phyloP scores from a whole-genome alignment of 2,329 filamentous ascomycete genomes.

The Aureobasidium vineae region DNA sequence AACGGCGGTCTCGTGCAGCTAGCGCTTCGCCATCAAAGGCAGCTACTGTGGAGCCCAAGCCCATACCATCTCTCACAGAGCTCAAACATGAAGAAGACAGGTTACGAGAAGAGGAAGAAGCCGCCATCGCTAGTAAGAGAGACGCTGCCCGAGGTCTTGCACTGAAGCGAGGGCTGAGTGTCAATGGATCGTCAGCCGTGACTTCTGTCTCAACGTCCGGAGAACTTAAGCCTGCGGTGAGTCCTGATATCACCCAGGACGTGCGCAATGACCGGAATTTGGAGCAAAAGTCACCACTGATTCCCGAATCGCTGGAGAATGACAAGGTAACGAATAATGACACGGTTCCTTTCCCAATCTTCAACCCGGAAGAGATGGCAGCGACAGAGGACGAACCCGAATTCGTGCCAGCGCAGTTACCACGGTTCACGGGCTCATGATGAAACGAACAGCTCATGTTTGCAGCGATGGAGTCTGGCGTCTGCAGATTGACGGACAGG shows the following conservation, averaged over 20 bases:
- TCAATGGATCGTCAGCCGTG: background rate
- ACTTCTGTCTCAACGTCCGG: background rate
- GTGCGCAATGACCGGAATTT: background rate
- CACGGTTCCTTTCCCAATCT: conserved; percentile 24
- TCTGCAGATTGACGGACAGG: background rate
- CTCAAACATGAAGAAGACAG: conserved; percentile 59
- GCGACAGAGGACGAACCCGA: background rate
- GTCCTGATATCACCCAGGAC: background rate
- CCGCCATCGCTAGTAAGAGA: conserved; percentile 53
- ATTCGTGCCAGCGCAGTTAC: conserved; percentile 25
- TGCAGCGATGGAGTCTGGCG: conserved; percentile 3
- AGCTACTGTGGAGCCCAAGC: conserved; percentile 27
- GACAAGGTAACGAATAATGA: conserved; percentile 9
- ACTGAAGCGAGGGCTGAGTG: conserved; percentile 51
- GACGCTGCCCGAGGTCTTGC: conserved; percentile 57
- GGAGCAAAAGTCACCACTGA: background rate
- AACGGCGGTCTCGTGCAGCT: conserved; percentile 19
- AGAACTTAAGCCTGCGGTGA: background rate
- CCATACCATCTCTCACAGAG: conserved; percentile 52
- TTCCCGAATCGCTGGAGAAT: background rate
- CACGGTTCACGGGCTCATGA: conserved; percentile 21
- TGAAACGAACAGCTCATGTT: background rate
- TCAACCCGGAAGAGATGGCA: conserved; percentile 6
- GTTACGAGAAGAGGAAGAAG: conserved; percentile 56
- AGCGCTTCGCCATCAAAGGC: conserved; percentile 20